Conservation (phyloP, 352 stramenopile genomes). For the Globisporangium cylindrosporum region DNA sequence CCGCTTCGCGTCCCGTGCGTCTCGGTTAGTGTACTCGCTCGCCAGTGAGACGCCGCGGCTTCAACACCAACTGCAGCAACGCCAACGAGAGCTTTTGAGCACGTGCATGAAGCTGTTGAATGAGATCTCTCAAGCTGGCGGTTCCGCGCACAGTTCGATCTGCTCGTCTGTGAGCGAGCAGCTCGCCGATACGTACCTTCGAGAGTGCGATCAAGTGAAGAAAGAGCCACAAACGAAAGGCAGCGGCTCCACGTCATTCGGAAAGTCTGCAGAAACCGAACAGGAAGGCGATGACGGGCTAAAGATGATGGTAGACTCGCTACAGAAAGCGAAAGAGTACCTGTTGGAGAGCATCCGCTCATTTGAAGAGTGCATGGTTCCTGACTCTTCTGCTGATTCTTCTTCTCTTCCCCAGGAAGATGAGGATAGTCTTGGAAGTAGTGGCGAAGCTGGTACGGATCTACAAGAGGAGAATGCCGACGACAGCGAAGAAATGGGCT, state of each 20-base stretch:
- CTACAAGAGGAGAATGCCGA: slow-evolving; percentile 19
- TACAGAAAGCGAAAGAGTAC: slow-evolving; percentile 63
- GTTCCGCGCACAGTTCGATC: slow-evolving; percentile 66
- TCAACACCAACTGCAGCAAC: slow-evolving; percentile 63
- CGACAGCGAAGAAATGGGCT: slow-evolving; percentile 40
- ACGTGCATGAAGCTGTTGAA: slow-evolving; percentile 73
- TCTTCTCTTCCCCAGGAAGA: slow-evolving; percentile 30
- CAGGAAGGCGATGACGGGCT: slow-evolving; percentile 11
- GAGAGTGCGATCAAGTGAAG: slow-evolving; percentile 40
- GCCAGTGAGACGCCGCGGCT: slow-evolving; percentile 50
- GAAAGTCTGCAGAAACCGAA: background rate
- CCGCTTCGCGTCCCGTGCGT: slow-evolving; percentile 73
- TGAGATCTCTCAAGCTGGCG: slow-evolving; percentile 65
- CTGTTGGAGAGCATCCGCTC: slow-evolving; percentile 63
- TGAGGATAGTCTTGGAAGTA: slow-evolving; percentile 1
- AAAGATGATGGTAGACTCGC: slow-evolving; percentile 14
- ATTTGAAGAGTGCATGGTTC: slow-evolving; percentile 66
- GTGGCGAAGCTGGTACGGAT: slow-evolving; percentile 16
- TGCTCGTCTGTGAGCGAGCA: slow-evolving; percentile 79
- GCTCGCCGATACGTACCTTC: slow-evolving; percentile 78
- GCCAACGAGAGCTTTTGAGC: slow-evolving; percentile 69
- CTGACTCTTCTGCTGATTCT: slow-evolving; percentile 13
- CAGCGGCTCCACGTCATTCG: background rate
- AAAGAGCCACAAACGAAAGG: background rate
- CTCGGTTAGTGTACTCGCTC: slow-evolving; percentile 58